Conservation (phyloP, 148 eudicot genomes). For the Rhododendron molle region DNA sequence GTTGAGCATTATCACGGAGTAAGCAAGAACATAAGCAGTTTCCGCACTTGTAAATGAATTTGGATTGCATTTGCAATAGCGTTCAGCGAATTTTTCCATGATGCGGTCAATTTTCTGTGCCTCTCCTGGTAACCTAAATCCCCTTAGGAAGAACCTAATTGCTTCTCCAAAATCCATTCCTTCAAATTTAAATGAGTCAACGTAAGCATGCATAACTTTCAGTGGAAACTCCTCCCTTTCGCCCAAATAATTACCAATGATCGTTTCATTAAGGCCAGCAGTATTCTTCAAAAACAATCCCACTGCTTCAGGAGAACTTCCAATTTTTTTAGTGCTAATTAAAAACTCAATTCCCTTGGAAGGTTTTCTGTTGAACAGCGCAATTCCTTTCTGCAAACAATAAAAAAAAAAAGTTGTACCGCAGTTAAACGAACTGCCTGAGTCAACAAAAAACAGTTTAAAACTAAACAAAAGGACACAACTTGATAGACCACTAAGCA, state of each 20-base stretch:
- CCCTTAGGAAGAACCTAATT: conserved; percentile 87
- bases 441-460: not conserved
- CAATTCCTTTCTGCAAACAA: conserved; percentile 81
- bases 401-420: conserved; percentile 10
- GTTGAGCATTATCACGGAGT: conserved; percentile 97
- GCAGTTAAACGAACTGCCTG: not conserved
- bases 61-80: conserved; percentile 97
- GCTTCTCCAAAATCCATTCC: conserved; percentile 92
- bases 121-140: conserved; percentile 97
- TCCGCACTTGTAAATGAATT: conserved; percentile 90
- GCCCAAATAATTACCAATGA: conserved; percentile 95
- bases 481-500: not conserved
- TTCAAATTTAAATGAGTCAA: conserved; percentile 87
- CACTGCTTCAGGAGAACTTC: conserved; percentile 80
- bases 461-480: not conserved
- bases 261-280: conserved; percentile 71
- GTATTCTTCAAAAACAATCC: conserved; percentile 80
- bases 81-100: conserved; percentile 99
- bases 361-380: conserved; percentile 88
- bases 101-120: conserved; percentile 98
- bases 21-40: conserved; percentile 98
- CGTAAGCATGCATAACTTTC: conserved; percentile 98
- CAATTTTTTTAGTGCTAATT: conserved; percentile 71
- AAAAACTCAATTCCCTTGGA: conserved; percentile 89
- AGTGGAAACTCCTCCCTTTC: conserved; percentile 89